Conservation (phyloP, 192 early-diverging fungal species). For the Blastocladiella britannica region DNA sequence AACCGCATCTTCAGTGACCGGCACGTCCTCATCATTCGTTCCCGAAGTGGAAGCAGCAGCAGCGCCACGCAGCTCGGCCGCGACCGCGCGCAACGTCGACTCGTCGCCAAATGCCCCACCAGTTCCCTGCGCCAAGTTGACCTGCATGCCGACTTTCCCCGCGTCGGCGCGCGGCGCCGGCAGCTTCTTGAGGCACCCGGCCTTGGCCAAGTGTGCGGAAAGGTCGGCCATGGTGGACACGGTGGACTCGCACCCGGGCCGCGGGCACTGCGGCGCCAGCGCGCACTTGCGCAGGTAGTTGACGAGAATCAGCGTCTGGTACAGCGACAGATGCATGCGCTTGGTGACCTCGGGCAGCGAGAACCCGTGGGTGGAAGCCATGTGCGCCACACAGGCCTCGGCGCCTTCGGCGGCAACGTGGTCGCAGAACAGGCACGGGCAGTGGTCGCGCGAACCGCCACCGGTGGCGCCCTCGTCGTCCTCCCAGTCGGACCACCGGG, state of each 20-base stretch:
- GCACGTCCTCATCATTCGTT: neutral
- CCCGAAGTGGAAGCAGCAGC: slow-evolving; percentile 1
- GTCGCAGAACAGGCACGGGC: slow-evolving; percentile 65
- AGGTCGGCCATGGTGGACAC: slow-evolving; percentile 26
- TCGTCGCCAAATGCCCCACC: neutral
- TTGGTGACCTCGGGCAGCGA: slow-evolving; percentile 38
- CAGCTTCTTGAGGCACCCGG: slow-evolving; percentile 25
- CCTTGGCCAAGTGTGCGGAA: slow-evolving; percentile 37
- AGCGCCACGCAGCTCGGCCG: slow-evolving; percentile 3
- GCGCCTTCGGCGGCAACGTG: slow-evolving; percentile 32
- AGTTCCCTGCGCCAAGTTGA: neutral
- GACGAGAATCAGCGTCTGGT: slow-evolving; percentile 60
- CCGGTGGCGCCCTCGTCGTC: slow-evolving; percentile 22
- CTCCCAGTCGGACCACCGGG: slow-evolving; percentile 62
- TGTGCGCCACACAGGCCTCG: slow-evolving; percentile 44
- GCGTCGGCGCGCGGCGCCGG: slow-evolving; percentile 10
- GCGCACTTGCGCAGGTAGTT: slow-evolving; percentile 56
- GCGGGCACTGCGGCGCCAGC: slow-evolving; percentile 27
- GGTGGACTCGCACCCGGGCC: slow-evolving; percentile 42
- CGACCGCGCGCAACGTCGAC: slow-evolving; percentile 7
- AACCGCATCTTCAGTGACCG: neutral
- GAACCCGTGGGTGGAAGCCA: slow-evolving; percentile 53
- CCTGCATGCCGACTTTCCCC: neutral
- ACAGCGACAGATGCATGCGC: slow-evolving; percentile 46
- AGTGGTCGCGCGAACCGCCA: slow-evolving; percentile 27